Conservation (phyloP, 1,284 basidiomycete species). For the Cutaneotrichosporon sp. region DNA sequence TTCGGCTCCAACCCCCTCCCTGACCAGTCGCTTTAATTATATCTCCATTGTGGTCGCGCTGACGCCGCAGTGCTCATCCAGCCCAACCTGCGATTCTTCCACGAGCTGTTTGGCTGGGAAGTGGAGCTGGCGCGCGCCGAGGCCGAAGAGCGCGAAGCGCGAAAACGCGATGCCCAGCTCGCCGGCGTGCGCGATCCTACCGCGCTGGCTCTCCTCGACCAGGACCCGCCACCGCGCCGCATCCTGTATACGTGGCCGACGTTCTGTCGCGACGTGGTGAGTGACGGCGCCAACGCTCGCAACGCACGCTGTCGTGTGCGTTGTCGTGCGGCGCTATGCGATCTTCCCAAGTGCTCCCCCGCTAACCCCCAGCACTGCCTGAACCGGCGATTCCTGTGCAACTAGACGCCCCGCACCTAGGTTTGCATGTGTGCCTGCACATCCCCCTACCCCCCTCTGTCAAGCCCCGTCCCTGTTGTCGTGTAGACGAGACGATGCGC, state of each 20-base stretch:
- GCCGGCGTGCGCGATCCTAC: conserved; percentile 22
- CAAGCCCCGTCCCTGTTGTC: no score
- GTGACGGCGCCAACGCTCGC: conserved; percentile 17
- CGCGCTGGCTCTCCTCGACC: conserved; percentile 21
- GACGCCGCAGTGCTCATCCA: conserved; percentile 74
- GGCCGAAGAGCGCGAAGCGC: conserved; percentile 18
- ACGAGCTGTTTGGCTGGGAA: conserved; percentile 91
- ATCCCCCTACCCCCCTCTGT: no score
- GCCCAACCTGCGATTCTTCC: conserved; percentile 86
- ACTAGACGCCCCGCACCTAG: not conserved
- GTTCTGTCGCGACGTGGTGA: conserved; percentile 47
- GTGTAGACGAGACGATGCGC: not conserved
- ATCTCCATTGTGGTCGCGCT: no score
- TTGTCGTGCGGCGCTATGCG: not conserved
- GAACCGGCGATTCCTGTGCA: conserved; percentile 38
- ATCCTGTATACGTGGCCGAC: conserved; percentile 45
- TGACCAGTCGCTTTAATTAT: no score
- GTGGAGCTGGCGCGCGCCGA: conserved; percentile 57
- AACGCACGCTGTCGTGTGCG: conserved; percentile 1
- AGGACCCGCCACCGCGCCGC: conserved; percentile 14
- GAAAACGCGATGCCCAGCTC: conserved; percentile 18
- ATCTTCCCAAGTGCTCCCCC: not conserved
- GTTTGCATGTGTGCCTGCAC: no score
- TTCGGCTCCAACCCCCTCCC: not conserved
- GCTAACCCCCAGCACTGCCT: conserved; percentile 29